phyloP scores from a whole-genome alignment of 1,284 basidiomycete species.

The Waitea zeae region DNA sequence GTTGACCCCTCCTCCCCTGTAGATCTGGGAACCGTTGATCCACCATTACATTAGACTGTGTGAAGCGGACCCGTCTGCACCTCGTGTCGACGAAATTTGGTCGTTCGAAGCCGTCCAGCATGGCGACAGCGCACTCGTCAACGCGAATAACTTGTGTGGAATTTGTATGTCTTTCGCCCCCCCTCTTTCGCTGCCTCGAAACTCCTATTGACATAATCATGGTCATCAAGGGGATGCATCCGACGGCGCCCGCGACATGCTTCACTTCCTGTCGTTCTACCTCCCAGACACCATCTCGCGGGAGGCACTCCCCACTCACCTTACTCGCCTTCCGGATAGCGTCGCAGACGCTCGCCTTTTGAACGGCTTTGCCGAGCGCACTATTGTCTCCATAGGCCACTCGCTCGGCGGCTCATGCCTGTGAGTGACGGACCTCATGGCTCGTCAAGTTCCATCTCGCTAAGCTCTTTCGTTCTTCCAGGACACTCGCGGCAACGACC shows the following conservation, averaged over 20 bases:
- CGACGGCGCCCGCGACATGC: conserved; percentile 55
- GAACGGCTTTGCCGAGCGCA: conserved; percentile 27
- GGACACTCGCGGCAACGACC: conserved; percentile 40
- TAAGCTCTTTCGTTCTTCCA: conserved; percentile 10
- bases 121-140: conserved; percentile 57
- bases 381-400: conserved; percentile 57
- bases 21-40: too few species aligned
- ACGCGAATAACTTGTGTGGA: conserved; percentile 32
- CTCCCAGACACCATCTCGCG: conserved; percentile 24
- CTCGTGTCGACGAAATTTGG: conserved; percentile 79
- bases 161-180: conserved; percentile 24
- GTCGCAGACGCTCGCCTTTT: conserved; percentile 22
- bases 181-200: background rate
- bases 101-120: conserved; percentile 63
- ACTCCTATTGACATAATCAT: conserved; percentile 1
- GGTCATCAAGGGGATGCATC: conserved; percentile 49
- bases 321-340: conserved; percentile 23
- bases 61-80: too few species aligned
- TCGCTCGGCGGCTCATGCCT: conserved; percentile 71
- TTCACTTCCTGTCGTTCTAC: conserved; percentile 48
- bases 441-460: conserved; percentile 11
- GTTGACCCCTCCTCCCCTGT: too few species aligned
- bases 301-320: conserved; percentile 25
- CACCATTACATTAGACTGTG: too few species aligned
- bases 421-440: too few species aligned